These are phyloP conservation scores for Lophiostoma macrostomum DNA, from an alignment of 495 filamentous ascomycete genomes.

Conservation along the genomic window DNA sequence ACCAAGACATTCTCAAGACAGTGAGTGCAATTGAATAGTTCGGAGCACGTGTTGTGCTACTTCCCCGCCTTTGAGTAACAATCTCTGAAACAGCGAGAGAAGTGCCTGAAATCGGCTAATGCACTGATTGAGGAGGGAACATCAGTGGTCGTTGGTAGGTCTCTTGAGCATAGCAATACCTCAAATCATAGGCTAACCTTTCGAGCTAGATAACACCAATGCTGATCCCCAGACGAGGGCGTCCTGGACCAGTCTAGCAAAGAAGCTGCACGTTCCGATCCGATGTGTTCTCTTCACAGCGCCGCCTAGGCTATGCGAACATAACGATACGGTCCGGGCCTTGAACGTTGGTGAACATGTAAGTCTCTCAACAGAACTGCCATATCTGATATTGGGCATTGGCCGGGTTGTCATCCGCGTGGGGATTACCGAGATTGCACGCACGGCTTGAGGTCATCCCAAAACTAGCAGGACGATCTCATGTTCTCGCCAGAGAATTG, in stretches of 20 bases:
- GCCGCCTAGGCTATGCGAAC: constrained; percentile 67
- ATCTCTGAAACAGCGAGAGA: constrained; percentile 60
- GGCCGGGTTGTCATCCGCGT: too few relatives aligned
- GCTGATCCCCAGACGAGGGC: constrained; percentile 69
- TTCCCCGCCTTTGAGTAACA: constrained; percentile 32
- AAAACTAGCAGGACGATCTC: too few relatives aligned
- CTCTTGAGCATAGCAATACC: not conserved
- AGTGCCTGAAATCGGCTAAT: constrained; percentile 75
- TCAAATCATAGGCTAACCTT: constrained; percentile 8
- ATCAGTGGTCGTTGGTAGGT: constrained; percentile 69
- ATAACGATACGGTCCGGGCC: constrained; percentile 84
- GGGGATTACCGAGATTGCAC: too few relatives aligned
- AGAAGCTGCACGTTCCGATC: constrained; percentile 66
- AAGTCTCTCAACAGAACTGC: constrained; percentile 25
- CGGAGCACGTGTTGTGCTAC: constrained; percentile 11
- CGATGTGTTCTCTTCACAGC: constrained; percentile 85
- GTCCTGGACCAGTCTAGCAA: constrained; percentile 72
- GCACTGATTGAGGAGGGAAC: constrained; percentile 60
- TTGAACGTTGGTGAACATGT: constrained; percentile 56
- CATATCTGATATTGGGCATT: not conserved
- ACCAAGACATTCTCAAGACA: constrained; percentile 86
- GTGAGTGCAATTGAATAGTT: constrained; percentile 41
- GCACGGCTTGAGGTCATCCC: too few relatives aligned
- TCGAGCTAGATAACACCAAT: constrained; percentile 81
- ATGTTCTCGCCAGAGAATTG: too few relatives aligned